A percentile compares a stretch with the other conserved stretches of the same genome.
These are phyloP conservation scores for Crithidia expoeki DNA, from an alignment of 208 protist genomes.

Conservation along the genomic window DNA sequence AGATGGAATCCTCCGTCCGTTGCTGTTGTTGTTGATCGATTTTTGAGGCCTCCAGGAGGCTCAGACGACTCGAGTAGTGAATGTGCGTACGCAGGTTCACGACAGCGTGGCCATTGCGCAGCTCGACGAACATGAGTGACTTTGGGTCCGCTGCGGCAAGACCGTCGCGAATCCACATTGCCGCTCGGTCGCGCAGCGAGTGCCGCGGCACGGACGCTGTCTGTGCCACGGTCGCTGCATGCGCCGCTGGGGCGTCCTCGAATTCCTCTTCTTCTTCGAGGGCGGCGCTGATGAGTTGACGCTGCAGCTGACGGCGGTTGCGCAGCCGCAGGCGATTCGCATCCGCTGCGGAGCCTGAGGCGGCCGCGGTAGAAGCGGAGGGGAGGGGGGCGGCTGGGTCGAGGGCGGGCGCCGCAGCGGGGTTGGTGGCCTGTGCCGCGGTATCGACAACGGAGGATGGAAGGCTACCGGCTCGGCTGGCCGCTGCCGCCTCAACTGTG, in stretches of 20 bases:
- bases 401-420: background rate
- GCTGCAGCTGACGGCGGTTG: constrained; percentile 25
- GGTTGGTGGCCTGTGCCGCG: too few relatives aligned
- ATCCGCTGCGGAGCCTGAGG: constrained; percentile 1
- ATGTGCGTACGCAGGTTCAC: constrained; percentile 33
- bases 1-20: background rate
- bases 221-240: background rate
- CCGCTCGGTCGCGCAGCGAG: constrained; percentile 13
- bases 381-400: background rate
- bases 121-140: constrained; percentile 28
- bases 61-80: constrained; percentile 27
- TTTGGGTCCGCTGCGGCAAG: constrained; percentile 16
- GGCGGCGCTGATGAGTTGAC: constrained; percentile 24
- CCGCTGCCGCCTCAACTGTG: background rate
- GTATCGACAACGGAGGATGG: background rate
- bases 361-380: background rate
- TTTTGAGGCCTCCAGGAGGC: background rate
- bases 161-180: constrained; percentile 16
- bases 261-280: constrained; percentile 8
- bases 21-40: background rate
- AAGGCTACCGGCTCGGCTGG: background rate
- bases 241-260: constrained; percentile 23
- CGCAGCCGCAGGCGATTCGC: constrained; percentile 14
- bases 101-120: constrained; percentile 23
- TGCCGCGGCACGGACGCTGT: constrained; percentile 3